Conservation (phyloP, 352 stramenopile species). For the Pythium aquatile region DNA sequence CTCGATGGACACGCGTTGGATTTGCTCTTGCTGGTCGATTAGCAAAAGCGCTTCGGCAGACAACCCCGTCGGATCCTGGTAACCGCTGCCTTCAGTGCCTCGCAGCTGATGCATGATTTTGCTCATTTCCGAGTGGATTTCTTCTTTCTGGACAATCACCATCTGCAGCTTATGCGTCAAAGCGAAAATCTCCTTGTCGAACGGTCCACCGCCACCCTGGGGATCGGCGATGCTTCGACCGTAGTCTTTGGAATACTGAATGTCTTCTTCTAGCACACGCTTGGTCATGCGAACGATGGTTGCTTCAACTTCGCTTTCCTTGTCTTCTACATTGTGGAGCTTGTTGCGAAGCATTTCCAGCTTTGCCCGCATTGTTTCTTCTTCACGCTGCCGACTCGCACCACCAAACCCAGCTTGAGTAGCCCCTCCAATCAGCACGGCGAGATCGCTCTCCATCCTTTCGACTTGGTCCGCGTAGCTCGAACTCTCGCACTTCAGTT, state of each 20-base stretch:
- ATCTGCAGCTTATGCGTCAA: slow-evolving; percentile 71
- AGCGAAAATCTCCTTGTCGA: slow-evolving; percentile 79
- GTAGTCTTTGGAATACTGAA: slow-evolving; percentile 28
- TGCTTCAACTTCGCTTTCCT: slow-evolving; percentile 69
- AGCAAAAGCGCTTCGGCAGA: slow-evolving; percentile 16
- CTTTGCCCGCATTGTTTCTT: slow-evolving; percentile 41
- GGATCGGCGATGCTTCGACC: slow-evolving; percentile 19
- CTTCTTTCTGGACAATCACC: slow-evolving; percentile 75
- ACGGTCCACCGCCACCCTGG: slow-evolving; percentile 18
- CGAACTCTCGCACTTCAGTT: slow-evolving; percentile 46
- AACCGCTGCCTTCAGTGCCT: background rate
- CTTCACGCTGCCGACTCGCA: slow-evolving; percentile 33
- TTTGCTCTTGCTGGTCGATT: slow-evolving; percentile 26
- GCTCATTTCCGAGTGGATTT: slow-evolving; percentile 72
- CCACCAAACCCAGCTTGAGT: background rate
- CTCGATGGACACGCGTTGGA: slow-evolving; percentile 9
- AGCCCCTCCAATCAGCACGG: slow-evolving; percentile 7
- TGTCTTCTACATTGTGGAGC: slow-evolving; percentile 57
- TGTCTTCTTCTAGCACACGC: slow-evolving; percentile 52
- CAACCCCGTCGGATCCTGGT: slow-evolving; percentile 7
- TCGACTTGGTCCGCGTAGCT: slow-evolving; percentile 56
- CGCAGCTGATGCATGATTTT: slow-evolving; percentile 45
- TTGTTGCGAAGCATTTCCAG: slow-evolving; percentile 64
- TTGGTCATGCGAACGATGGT: slow-evolving; percentile 75
- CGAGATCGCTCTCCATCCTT: slow-evolving; percentile 34